Percentiles rank a stretch among this genome's conserved stretches.
Conservation (phyloP, 495 filamentous ascomycete genomes). For the Penicillium bovifimosum region DNA sequence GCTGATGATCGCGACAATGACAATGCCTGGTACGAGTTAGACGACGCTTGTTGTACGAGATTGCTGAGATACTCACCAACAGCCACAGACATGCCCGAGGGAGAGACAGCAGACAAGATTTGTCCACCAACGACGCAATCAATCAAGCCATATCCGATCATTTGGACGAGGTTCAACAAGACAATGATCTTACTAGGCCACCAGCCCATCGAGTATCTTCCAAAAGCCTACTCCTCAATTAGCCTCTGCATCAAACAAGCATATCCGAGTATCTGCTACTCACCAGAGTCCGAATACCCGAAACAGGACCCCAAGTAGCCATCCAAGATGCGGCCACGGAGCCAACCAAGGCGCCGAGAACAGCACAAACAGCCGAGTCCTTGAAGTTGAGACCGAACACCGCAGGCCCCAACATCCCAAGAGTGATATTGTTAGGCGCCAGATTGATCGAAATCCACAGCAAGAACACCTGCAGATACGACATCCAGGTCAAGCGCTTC, state of each 20-base stretch:
- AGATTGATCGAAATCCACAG: constrained; percentile 76
- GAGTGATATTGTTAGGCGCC: constrained; percentile 68
- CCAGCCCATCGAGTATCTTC: constrained; percentile 73
- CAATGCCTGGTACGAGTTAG: constrained; percentile 46
- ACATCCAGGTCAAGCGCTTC: constrained; percentile 45
- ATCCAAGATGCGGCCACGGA: constrained; percentile 58
- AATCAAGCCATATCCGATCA: constrained; percentile 67
- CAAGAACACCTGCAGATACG: constrained; percentile 58
- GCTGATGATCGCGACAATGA: constrained; percentile 60
- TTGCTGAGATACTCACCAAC: constrained; percentile 42
- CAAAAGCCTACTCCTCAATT: constrained; percentile 47
- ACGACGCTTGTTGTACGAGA: neutral
- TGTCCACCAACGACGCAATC: constrained; percentile 68
- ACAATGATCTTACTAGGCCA: constrained; percentile 73
- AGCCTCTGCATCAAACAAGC: constrained; percentile 1
- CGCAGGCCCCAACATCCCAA: constrained; percentile 66
- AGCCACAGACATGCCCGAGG: constrained; percentile 54
- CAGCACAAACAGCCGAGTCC: constrained; percentile 60
- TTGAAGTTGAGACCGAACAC: constrained; percentile 64
- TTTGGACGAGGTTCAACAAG: constrained; percentile 63
- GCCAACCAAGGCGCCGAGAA: constrained; percentile 59
- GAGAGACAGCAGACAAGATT: constrained; percentile 66
- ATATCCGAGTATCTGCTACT: neutral
- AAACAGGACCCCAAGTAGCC: constrained; percentile 65
- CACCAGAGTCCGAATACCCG: constrained; percentile 67